Percentiles rank a stretch among this genome's conserved stretches.
Evolutionary conservation across 2,329 filamentous ascomycete species (phyloP).

Genomic region (Acrocalymma vagum): DNA sequence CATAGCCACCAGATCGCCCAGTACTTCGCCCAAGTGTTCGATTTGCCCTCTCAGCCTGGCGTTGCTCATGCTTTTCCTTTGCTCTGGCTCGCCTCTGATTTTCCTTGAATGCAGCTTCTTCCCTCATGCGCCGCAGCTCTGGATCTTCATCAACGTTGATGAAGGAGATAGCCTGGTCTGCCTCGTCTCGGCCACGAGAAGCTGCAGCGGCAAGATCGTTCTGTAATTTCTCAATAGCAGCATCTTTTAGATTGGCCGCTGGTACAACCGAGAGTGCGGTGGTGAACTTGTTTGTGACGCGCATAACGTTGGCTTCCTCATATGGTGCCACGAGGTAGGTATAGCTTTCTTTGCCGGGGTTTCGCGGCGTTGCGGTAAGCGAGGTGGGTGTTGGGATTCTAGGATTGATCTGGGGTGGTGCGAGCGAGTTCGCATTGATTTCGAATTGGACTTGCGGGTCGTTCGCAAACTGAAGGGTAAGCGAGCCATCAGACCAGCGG

Average conservation of each 20-base stretch:
- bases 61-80: conserved; percentile 72
- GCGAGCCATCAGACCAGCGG: conserved; percentile 80
- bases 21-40: conserved; percentile 59
- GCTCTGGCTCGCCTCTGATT: conserved; percentile 69
- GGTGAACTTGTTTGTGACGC: conserved; percentile 78
- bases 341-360: conserved; percentile 70
- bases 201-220: conserved; percentile 72
- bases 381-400: conserved; percentile 58
- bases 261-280: conserved; percentile 75
- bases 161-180: conserved; percentile 67
- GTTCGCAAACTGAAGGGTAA: conserved; percentile 77
- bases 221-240: conserved; percentile 74
- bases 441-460: conserved; percentile 76
- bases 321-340: conserved; percentile 80
- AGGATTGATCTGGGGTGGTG: conserved; percentile 64
- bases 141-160: conserved; percentile 77
- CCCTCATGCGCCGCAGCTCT: conserved; percentile 76
- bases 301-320: conserved; percentile 71
- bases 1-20: conserved; percentile 65
- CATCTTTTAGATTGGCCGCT: conserved; percentile 73
- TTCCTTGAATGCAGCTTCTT: conserved; percentile 78
- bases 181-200: conserved; percentile 53
- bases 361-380: conserved; percentile 25
- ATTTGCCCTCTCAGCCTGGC: conserved; percentile 66
- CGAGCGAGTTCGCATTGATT: conserved; percentile 74